phyloP scores from a whole-genome alignment of 2,329 filamentous ascomycete genomes.

The Seiridium unicorne region DNA sequence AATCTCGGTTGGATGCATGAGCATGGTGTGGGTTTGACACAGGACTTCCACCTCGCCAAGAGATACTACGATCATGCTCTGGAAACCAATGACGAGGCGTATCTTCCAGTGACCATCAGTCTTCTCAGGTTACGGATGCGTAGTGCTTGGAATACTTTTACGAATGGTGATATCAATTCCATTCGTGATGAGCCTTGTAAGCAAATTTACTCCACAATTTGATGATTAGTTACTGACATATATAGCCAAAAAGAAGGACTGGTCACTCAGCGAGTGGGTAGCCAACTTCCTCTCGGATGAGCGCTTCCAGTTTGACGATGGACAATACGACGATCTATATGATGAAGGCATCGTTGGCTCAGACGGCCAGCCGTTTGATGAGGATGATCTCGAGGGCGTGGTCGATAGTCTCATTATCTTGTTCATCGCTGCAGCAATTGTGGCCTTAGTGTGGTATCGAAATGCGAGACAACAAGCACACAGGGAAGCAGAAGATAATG shows the following conservation, averaged over 20 bases:
- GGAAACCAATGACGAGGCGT: slow-evolving; percentile 89
- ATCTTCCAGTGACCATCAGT: slow-evolving; percentile 86
- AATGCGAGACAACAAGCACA: slow-evolving; percentile 65
- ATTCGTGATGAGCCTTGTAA: slow-evolving; percentile 87
- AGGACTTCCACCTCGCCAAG: slow-evolving; percentile 97
- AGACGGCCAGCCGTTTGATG: slow-evolving; percentile 53
- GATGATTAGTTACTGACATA: background rate
- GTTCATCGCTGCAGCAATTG: slow-evolving; percentile 69
- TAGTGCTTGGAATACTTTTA: slow-evolving; percentile 93
- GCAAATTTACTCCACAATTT: slow-evolving; percentile 22
- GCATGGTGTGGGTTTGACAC: slow-evolving; percentile 86
- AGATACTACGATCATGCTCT: slow-evolving; percentile 91
- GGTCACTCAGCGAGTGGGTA: slow-evolving; percentile 84
- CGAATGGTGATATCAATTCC: slow-evolving; percentile 84
- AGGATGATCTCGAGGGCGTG: slow-evolving; percentile 69
- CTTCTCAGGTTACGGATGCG: slow-evolving; percentile 80
- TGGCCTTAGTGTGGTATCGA: slow-evolving; percentile 78
- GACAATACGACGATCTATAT: slow-evolving; percentile 53
- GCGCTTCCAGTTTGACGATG: slow-evolving; percentile 60
- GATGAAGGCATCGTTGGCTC: slow-evolving; percentile 56
- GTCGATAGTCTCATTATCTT: slow-evolving; percentile 85
- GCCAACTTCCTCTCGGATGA: slow-evolving; percentile 77
- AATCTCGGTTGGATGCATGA: slow-evolving; percentile 99
- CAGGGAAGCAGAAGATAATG: slow-evolving; percentile 29
- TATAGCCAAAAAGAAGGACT: slow-evolving; percentile 66